Conservation (phyloP, 2,329 filamentous ascomycete genomes). For the Pseudopithomyces chartarum region DNA sequence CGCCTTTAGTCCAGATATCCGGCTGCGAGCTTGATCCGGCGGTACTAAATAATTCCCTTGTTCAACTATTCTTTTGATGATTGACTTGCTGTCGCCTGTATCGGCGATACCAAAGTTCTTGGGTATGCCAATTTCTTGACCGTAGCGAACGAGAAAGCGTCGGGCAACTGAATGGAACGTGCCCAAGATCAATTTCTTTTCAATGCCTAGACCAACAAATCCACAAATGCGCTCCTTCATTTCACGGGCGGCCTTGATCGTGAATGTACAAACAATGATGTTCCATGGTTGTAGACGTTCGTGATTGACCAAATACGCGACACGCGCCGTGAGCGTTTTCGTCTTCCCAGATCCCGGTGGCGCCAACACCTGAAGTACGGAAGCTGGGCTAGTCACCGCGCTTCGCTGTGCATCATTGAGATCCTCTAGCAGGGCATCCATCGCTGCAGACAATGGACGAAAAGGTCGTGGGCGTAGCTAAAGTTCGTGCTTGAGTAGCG, state of each 20-base stretch:
- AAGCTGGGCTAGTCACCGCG: constrained; percentile 67
- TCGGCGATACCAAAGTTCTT: constrained; percentile 92
- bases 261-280: constrained; percentile 95
- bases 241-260: constrained; percentile 89
- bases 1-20: constrained; percentile 72
- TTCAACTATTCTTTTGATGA: constrained; percentile 83
- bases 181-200: constrained; percentile 79
- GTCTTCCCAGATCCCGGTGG: constrained; percentile 83
- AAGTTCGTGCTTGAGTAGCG: background rate
- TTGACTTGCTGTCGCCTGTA: constrained; percentile 75
- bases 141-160: constrained; percentile 82
- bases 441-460: constrained; percentile 28
- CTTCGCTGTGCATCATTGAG: constrained; percentile 68
- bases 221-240: constrained; percentile 88
- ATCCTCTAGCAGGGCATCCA: constrained; percentile 63
- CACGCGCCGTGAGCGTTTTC: constrained; percentile 89
- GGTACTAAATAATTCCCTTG: constrained; percentile 71
- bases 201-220: constrained; percentile 76
- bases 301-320: constrained; percentile 82
- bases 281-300: constrained; percentile 78
- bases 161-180: constrained; percentile 95
- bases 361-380: constrained; percentile 65
- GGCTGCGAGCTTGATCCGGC: constrained; percentile 69
- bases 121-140: constrained; percentile 78
- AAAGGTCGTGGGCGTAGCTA: background rate